Evolutionary conservation across 352 stramenopile genomes (phyloP).

Genomic region (Globisporangium megalacanthum): DNA sequence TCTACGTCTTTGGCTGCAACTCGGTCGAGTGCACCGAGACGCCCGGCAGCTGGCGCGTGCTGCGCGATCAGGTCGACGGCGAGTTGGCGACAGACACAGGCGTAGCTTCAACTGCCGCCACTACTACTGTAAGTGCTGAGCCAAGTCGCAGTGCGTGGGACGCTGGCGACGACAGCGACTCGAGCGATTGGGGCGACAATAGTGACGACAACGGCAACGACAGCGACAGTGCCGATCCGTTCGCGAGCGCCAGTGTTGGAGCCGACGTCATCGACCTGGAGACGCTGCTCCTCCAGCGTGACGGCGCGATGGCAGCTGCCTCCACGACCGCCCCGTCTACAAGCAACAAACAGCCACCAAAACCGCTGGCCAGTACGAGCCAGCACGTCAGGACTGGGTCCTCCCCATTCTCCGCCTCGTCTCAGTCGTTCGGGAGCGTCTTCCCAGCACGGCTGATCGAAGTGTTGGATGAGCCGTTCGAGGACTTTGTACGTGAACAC

Average conservation of each 20-base stretch:
- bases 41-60: slow-evolving; percentile 61
- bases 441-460: slow-evolving; percentile 66
- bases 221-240: neutral
- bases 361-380: neutral
- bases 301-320: slow-evolving; percentile 49
- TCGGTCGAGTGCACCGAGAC: slow-evolving; percentile 59
- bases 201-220: slow-evolving; percentile 30
- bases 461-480: slow-evolving; percentile 73
- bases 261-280: slow-evolving; percentile 51
- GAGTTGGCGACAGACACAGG: slow-evolving; percentile 4
- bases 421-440: neutral
- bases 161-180: slow-evolving; percentile 32
- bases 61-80: slow-evolving; percentile 47
- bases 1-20: slow-evolving; percentile 87
- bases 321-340: slow-evolving; percentile 10
- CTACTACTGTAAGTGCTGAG: slow-evolving; percentile 7
- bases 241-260: slow-evolving; percentile 10
- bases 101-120: neutral
- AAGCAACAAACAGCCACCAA: slow-evolving; percentile 6
- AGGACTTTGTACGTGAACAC: slow-evolving; percentile 55
- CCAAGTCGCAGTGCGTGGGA: slow-evolving; percentile 15
- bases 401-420: neutral
- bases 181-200: slow-evolving; percentile 69
- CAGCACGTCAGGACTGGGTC: too few species aligned
- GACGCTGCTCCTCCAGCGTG: slow-evolving; percentile 54